Base-by-base conservation (phyloP, 2,329 filamentous ascomycete genomes). In the Trichoderma sp. region DNA sequence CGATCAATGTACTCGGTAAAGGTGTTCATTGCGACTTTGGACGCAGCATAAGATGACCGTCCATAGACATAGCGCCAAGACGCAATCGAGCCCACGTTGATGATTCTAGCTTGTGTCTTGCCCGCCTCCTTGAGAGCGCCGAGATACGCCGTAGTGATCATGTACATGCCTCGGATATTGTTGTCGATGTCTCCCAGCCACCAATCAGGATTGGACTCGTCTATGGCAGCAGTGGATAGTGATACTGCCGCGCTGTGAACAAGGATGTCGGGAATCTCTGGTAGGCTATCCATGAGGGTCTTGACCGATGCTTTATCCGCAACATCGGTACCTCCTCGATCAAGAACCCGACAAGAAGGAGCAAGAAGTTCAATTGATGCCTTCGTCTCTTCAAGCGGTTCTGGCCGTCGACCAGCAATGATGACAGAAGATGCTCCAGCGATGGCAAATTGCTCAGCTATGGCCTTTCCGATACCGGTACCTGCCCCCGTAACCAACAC, bases 91-190 rank as follows among this genome's bases (percentile, higher is more conserved):
- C 58, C 58, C 15, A 61, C 37, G 29, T 61, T 61, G 58, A 61
- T 61, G 37, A 48, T 45, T 61, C 58, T 61, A 13, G 58, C 58
- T 17, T 25, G 42, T 32, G 58, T 48, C 25, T 61, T 61, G 8
- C 58, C 39, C 17, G 25, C 39, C 12, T 27, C 12, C 39, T 61
- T 61, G 25, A 48, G 58, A 12, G 58, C 39, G 19, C 45, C 32
- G 25, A 61, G 58, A 27, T 61, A 48, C 7, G 39, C 39, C 8
- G 25, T 48, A 1, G 58, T 32, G 6, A 48, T 37, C 6, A 61
- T n/a, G 58, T 61, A 61, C 58, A 61, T 61, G 58, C 58, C 58
- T 50, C 58, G 58, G 25, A 61, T 35, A 37, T 61, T 48, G 25
- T 61, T 48, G n/a, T 61, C 58, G 2, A 61, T 61, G 29, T 61